phyloP scores from a whole-genome alignment of 495 filamentous ascomycete genomes.

The Penicillium parvum region DNA sequence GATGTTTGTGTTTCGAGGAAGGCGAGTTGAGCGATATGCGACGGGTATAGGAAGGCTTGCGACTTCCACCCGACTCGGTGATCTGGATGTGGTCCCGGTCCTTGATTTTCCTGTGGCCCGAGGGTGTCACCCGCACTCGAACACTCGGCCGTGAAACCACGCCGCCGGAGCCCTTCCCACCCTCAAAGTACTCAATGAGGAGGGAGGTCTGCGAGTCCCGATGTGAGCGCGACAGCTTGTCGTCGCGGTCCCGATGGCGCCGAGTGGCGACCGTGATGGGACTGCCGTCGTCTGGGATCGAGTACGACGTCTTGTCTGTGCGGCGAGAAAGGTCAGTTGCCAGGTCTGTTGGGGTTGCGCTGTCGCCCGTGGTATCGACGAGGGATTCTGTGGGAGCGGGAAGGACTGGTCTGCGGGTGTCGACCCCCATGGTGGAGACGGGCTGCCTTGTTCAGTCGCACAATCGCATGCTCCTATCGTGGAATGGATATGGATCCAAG shows the following conservation, averaged over 20 bases:
- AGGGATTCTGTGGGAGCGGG: constrained; percentile 79
- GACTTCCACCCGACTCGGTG: constrained; percentile 65
- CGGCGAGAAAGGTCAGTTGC: constrained; percentile 72
- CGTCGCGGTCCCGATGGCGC: constrained; percentile 50
- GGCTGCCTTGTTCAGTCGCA: constrained; percentile 23
- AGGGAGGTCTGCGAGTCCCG: constrained; percentile 82
- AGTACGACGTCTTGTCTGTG: constrained; percentile 80
- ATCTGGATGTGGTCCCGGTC: constrained; percentile 75
- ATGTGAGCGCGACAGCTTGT: constrained; percentile 46
- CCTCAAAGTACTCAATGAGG: constrained; percentile 97
- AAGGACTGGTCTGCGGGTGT: constrained; percentile 62
- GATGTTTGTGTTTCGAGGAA: constrained; percentile 49
- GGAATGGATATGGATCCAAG: constrained; percentile 16
- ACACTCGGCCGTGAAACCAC: constrained; percentile 78
- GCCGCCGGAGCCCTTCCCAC: constrained; percentile 60
- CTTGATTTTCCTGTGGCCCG: constrained; percentile 51
- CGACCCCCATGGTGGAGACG: constrained; percentile 62
- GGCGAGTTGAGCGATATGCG: constrained; percentile 57
- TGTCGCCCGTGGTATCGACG: constrained; percentile 54
- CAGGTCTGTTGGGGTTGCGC: constrained; percentile 65
- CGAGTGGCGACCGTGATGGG: constrained; percentile 80
- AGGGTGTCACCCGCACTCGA: constrained; percentile 89
- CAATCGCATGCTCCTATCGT: constrained; percentile 33
- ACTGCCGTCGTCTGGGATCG: constrained; percentile 92
- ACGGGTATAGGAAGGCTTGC: constrained; percentile 60